Conservation (phyloP, 176 grass and related monocot genomes). For the Stipa capillata region DNA sequence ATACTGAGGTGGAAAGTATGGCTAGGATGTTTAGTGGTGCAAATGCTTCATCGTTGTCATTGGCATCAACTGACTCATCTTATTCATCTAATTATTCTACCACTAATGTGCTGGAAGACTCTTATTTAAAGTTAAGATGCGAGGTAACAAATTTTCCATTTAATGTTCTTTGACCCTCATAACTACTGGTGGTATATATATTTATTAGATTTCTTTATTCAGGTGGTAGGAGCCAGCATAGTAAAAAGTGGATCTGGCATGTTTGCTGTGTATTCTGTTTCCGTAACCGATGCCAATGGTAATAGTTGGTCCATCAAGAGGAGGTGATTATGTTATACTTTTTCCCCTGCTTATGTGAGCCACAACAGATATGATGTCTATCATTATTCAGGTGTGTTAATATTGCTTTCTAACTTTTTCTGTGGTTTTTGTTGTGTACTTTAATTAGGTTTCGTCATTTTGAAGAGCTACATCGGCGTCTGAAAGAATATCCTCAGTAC, state of each 20-base stretch:
- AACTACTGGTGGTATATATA: conserved; percentile 6
- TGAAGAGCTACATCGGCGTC: conserved; percentile 88
- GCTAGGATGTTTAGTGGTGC: conserved; percentile 55
- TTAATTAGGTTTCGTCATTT: conserved; percentile 93
- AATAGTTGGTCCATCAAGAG: conserved; percentile 98
- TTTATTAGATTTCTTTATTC: conserved; percentile 28
- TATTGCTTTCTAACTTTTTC: not conserved
- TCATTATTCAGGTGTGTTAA: conserved; percentile 7
- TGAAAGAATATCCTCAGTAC: conserved; percentile 97
- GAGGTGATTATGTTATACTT: conserved; percentile 46
- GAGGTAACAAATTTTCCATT: conserved; percentile 50
- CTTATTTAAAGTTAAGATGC: conserved; percentile 91
- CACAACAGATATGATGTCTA: not conserved
- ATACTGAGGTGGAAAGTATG: conserved; percentile 48
- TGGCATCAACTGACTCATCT: conserved; percentile 50
- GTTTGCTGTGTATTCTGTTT: conserved; percentile 96
- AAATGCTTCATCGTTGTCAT: conserved; percentile 63
- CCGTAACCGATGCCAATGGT: conserved; percentile 74
- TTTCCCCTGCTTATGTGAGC: conserved; percentile 9
- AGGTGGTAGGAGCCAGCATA: conserved; percentile 92
- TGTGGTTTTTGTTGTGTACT: conserved; percentile 3
- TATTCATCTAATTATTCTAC: conserved; percentile 56
- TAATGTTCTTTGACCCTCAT: not conserved
- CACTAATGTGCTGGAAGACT: conserved; percentile 73
- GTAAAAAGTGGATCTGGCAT: conserved; percentile 98